Evolutionary conservation across 208 protist genomes (phyloP), one percentile per base, ranked within the genome.

Genomic region (Porcisia hertigi): DNA sequence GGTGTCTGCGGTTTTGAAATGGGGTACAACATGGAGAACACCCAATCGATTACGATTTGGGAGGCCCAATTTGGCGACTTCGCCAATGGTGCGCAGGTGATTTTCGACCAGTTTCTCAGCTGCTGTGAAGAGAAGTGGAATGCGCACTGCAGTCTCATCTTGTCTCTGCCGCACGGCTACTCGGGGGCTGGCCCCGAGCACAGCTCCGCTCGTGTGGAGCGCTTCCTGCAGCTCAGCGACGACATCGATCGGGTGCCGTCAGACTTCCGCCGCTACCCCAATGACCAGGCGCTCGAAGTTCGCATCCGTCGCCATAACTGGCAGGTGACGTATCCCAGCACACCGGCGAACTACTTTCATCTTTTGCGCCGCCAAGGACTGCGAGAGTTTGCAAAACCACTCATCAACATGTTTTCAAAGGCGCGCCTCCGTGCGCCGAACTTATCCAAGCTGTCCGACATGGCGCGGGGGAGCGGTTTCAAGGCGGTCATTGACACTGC

Each of bases 41-140:
- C 96, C n/a, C 94, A 98, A 69, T 83, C 86, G 39, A 86, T 99
- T 34, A 94, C 98, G 12, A 90, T 99, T 64, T 99, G 99, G 99
- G 99, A 99, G 86, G 99, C 98, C 39, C 99, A 99, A 87, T 99
- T 99, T 86, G 99, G 98, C 78, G 99, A 99, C 88, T 99, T 99
- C 79, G 95, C 97, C 47, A 99, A 99, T 89, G 96, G 97, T 74
- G 98, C 98, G 16, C 98, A 99, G 89, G 97, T 99, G 69, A 99
- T 99, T 72, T 98, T 99, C 82, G 99, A 99, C 88, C 98, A 99
- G 89, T 98, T 98, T 74, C 74, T 98, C 58, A 82, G 81, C 76
- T 88, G 79, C 77, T 88, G 90, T 41, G 99, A 99, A 91, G 86
- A 96, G 79, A 99, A 99, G 89, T 99, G 99, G 99, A 92, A 96